A percentile compares a stretch with the other conserved stretches of the same genome.
These are phyloP conservation scores for Candida multigemmis DNA, from an alignment of 805 yeast species.

Conservation along the genomic window DNA sequence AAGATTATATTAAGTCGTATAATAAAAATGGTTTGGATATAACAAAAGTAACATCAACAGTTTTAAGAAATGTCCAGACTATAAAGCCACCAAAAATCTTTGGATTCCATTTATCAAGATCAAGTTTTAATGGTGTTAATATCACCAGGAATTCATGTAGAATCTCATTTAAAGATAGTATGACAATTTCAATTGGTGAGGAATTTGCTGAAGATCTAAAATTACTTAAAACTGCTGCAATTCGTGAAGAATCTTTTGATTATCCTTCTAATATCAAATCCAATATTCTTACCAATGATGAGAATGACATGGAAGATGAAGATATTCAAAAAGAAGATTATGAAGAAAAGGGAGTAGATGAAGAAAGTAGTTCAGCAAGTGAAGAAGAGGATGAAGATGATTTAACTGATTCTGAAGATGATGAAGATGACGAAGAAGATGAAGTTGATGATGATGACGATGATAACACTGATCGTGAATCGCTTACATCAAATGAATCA, in stretches of 20 bases:
- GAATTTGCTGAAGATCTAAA: constrained; percentile 27
- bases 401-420: constrained; percentile 11
- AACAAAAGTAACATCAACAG: constrained; percentile 47
- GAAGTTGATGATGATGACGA: constrained; percentile 9
- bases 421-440: constrained; percentile 6
- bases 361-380: constrained; percentile 15
- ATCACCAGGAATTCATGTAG: constrained; percentile 69
- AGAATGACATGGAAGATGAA: constrained; percentile 21
- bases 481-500: constrained; percentile 11
- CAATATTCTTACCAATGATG: constrained; percentile 17
- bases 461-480: constrained; percentile 10
- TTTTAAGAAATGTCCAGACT: constrained; percentile 56
- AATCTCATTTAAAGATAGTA: constrained; percentile 52
- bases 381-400: constrained; percentile 11
- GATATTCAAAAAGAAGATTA: constrained; percentile 28
- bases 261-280: constrained; percentile 8
- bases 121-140: constrained; percentile 60
- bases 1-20: constrained; percentile 39
- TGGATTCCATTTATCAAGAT: constrained; percentile 79
- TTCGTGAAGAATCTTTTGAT: constrained; percentile 8
- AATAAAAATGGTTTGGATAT: constrained; percentile 34
- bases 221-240: constrained; percentile 18
- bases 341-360: constrained; percentile 23
- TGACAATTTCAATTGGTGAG: constrained; percentile 40
- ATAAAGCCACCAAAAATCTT: constrained; percentile 62